These are phyloP conservation scores for Stemphylium beticola DNA, from an alignment of 2,329 filamentous ascomycete genomes.

Conservation along the genomic window DNA sequence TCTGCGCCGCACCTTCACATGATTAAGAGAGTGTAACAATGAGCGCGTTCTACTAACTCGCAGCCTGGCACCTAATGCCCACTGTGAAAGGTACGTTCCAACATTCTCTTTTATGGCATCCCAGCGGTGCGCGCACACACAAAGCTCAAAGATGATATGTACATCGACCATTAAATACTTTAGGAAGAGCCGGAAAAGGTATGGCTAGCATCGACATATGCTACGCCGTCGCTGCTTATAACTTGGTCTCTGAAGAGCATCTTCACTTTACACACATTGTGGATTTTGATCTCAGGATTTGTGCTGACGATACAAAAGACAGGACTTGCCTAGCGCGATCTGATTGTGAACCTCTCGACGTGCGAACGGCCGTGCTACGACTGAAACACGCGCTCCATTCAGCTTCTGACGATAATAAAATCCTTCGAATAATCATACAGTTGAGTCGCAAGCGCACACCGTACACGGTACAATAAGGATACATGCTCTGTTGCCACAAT, in stretches of 20 bases:
- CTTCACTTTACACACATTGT: neutral
- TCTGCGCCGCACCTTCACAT: neutral
- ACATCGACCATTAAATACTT: constrained; percentile 47
- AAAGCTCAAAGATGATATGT: constrained; percentile 42
- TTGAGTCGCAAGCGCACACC: too few species aligned
- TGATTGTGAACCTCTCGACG: neutral
- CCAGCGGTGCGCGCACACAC: constrained; percentile 1
- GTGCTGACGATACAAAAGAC: constrained; percentile 7
- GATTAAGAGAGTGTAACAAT: neutral
- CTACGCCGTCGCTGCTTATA: constrained; percentile 59
- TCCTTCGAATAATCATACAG: neutral
- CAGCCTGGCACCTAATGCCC: neutral
- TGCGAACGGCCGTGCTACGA: too few species aligned
- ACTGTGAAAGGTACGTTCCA: constrained; percentile 16
- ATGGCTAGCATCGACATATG: constrained; percentile 58
- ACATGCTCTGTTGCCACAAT: neutral
- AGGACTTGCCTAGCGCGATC: neutral
- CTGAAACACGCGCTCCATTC: neutral
- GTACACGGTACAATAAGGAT: neutral
- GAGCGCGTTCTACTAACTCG: neutral
- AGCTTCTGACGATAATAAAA: neutral
- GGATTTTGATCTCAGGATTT: neutral
- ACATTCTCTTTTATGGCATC: constrained; percentile 8
- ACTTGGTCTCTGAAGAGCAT: constrained; percentile 52
- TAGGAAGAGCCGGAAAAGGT: constrained; percentile 63